Evolutionary conservation across 2,329 filamentous ascomycete species (phyloP), one percentile per base, ranked within the genome.

Genomic region (Ophiostoma quercus): DNA sequence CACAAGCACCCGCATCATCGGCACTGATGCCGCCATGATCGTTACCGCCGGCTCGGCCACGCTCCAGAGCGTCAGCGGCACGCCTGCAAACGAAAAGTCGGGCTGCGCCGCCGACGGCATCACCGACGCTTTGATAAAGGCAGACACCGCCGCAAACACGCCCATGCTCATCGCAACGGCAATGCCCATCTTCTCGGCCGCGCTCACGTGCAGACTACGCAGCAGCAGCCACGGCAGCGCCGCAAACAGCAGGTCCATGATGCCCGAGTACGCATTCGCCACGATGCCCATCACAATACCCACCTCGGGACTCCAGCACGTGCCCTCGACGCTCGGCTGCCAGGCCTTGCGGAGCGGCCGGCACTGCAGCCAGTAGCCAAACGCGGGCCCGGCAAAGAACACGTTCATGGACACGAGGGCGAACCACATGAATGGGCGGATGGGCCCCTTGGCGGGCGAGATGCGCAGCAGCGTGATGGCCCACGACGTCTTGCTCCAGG

Each of bases 31-130:
- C 8, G 51, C 51, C n/a, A 54, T 54, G 51, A 54, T 54, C 3
- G 51, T 25, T 2, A 54, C n/a, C 19, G n/a, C 51, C n/a, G n/a
- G 74, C 65, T 78, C 77, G 14, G 76, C 76, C 37, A 74, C 69
- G 25, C 75, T 73, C 68, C 72, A 75, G 5, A 76, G 69, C 60
- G 70, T 73, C 29, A 72, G 68, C 8, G 57, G 66, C 37, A 72
- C 71, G 16, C 67, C 67, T 2, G 57, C 60, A 73, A 68, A 73
- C 2, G 69, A 67, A 67, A 73, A 73, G 25, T 73, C 71, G 19
- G 68, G 47, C 47, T 54, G 69, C n/a, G 41, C 25, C 12, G 70
- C 39, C 8, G 71, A 32, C 6, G 67, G 29, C 54, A 68, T 71
- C 41, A 47, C 41, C 41, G 41, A 47, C 3, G 41, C 41, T 16